Evolutionary conservation across 1,284 basidiomycete genomes (phyloP), one percentile per base, ranked within the genome.

Genomic region (Tylopilus sp.): DNA sequence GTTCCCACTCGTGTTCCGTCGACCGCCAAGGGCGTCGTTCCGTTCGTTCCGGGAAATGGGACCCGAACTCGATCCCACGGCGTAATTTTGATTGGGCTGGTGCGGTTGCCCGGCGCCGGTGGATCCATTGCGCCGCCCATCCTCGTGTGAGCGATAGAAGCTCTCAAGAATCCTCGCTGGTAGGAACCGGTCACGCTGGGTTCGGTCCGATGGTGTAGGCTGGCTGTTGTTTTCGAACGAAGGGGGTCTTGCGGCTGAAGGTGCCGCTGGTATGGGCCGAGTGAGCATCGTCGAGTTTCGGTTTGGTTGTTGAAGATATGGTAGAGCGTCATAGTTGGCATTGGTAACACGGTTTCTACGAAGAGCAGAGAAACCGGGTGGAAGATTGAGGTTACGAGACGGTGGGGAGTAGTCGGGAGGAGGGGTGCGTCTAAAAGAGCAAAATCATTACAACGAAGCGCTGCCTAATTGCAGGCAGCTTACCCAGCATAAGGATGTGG

Each of bases 351-450:
- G 53, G 7, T 48, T 45, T 33, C 59, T 47, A 11, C 61, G 59
- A 37, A 61, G 18, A 35, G 48, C 49, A 12, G 55, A 47, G 25
- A 60, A 52, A 6, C 49, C 28, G 6, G 63, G 52, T 29, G 57
- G 57, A 30, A 57, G 34, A 26, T 11, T 51, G n/a, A 52, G 46
- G 37, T 48, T 58, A n/a, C 51, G 61, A 35, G 51, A 52, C 1
- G 59, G 54, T 10, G 61, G 61, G 7, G 58, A 51, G 21, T 63
- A 63, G 33, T 60, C 61, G n/a, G 60, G 58, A 29, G 59, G 59
- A 23, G 62, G 60, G 1, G 63, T 65, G 15, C 51, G 55, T 6
- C 63, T 65, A 41, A 12, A 42, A 35, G 18, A 30, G 36, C 1
- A n/a, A 7, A 13, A 26, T 61, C 16, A 65, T 42, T 28, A 13